These are phyloP conservation scores for Phialophora tarda DNA, from an alignment of 2,329 filamentous ascomycete species.

Conservation along the genomic window DNA sequence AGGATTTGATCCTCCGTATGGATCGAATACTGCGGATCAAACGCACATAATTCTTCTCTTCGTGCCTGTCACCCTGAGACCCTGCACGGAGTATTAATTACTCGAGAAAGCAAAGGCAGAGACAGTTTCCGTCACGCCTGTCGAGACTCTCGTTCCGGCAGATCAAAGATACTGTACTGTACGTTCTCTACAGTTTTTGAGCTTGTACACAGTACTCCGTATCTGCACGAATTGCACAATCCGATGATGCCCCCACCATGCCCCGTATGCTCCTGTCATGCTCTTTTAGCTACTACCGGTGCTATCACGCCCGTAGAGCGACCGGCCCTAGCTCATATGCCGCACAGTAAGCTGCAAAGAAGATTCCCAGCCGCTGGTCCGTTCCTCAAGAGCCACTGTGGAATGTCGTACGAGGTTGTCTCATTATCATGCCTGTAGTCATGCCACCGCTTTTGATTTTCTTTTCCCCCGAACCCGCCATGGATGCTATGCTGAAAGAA, in stretches of 20 bases:
- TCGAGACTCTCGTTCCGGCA: background rate
- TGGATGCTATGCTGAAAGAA: slow-evolving; percentile 20
- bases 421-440: background rate
- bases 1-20: background rate
- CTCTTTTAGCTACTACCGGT: background rate
- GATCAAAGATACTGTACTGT: background rate
- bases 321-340: background rate
- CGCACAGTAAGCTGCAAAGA: background rate
- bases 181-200: background rate
- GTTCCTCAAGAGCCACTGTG: background rate
- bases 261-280: background rate
- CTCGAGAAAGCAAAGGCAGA: no score
- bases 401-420: background rate
- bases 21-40: background rate
- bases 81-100: no score
- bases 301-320: background rate
- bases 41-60: background rate
- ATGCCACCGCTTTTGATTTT: slow-evolving; percentile 2
- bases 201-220: background rate
- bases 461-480: slow-evolving; percentile 5
- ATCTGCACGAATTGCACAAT: background rate
- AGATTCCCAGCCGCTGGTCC: background rate
- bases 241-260: background rate
- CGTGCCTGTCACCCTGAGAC: no score
- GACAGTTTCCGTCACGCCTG: background rate